Base-by-base conservation (phyloP, 768 basidiomycete species). In the Termitomyces sp. region DNA sequence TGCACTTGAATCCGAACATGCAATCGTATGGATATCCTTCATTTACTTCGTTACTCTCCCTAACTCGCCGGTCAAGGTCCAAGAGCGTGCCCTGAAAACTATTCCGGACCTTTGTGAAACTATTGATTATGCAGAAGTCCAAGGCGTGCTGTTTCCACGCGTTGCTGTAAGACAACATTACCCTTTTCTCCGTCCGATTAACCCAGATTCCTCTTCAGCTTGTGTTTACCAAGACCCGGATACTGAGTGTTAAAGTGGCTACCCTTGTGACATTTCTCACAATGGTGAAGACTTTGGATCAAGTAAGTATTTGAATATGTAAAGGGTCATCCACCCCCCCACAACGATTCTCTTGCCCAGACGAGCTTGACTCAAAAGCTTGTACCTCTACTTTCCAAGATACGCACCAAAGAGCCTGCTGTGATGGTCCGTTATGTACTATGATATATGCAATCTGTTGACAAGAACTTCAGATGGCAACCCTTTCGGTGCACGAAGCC, bases 101-200 rank as follows among this genome's bases (percentile, higher is more conserved):
- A 89, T 98, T 2, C 96, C 96, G 2, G 84, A 82, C 47, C 76
- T 99, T 0, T 97, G 94, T 66, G 95, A 98, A 61, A 86, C 85
- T 12, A 88, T 98, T 44, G 95, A 98, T 69, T 98, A 97, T 65
- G 91, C 91, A 3, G 93, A 97, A 70, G 90, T 98, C 12, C 93
- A 94, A 62, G 82, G 86, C 12, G 86, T 94, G 3, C 70, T 97
- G 38, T 93, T 97, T 66, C 93, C 94, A 44, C 88, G 91, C 35
- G 91, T 97, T 54, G 94, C 94, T n/a, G 92, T 94, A 69, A 60
- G 89, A 64, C 25, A 15, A 15, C 20, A 33, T 29, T n/a, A 13
- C 7, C 1, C 46, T 47, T 53, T 18, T 38, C 40, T 57, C 23
- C 31, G 31, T 15, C 23, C 6, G 5, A 23, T 33, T 13, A 41